Conservation (phyloP, 2,329 filamentous ascomycete species). For the Trichoderma hamatum region DNA sequence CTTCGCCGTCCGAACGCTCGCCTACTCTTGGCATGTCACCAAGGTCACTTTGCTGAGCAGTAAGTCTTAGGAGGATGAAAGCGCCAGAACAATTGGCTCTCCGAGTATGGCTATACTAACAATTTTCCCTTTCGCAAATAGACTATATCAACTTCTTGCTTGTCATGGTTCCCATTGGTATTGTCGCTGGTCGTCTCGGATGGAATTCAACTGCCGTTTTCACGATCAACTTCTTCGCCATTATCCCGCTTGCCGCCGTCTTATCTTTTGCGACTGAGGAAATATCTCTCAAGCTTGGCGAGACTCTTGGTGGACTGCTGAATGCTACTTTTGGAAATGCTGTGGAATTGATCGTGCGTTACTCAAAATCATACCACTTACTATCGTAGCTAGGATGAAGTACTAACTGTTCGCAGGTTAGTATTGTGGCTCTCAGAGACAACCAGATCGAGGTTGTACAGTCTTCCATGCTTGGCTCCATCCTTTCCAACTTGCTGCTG, state of each 20-base stretch:
- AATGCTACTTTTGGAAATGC: constrained; percentile 82
- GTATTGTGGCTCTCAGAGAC: constrained; percentile 83
- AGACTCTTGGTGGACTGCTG: constrained; percentile 72
- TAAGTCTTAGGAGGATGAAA: constrained; percentile 44
- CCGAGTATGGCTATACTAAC: neutral
- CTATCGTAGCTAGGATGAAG: too few species aligned
- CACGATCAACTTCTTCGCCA: constrained; percentile 78
- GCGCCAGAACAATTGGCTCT: neutral
- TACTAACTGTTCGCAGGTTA: constrained; percentile 62
- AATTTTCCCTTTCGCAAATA: constrained; percentile 33
- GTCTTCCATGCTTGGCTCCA: constrained; percentile 94
- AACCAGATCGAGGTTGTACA: constrained; percentile 95
- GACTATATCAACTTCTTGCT: constrained; percentile 71
- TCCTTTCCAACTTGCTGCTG: constrained; percentile 90
- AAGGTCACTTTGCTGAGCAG: constrained; percentile 63
- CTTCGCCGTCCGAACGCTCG: constrained; percentile 48
- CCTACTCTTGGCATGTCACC: constrained; percentile 57
- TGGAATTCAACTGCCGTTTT: constrained; percentile 72
- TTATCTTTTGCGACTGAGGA: constrained; percentile 80
- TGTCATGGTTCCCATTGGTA: constrained; percentile 73
- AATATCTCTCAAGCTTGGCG: constrained; percentile 70
- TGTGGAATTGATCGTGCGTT: constrained; percentile 72
- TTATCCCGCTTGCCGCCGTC: constrained; percentile 73
- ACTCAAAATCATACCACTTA: neutral
- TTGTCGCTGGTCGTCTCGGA: constrained; percentile 63